A percentile compares a stretch with the other conserved stretches of the same genome.
Evolutionary conservation across 1,139 yeast genomes (phyloP).

Genomic region (Geotrichum citri-aurantii): DNA sequence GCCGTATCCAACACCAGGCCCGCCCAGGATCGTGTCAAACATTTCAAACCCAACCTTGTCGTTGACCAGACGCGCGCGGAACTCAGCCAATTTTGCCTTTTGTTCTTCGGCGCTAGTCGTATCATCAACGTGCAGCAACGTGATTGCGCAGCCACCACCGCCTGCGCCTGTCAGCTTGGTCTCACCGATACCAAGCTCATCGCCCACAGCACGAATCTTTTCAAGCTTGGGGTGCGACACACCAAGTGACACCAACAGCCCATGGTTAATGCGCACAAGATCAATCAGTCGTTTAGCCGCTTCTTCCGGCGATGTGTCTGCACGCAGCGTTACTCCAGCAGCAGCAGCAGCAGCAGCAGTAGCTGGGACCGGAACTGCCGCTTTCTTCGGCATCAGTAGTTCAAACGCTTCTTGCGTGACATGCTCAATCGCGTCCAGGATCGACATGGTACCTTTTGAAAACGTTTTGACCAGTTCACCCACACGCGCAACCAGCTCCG

Average conservation of each 20-base stretch:
- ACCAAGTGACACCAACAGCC: slow-evolving; percentile 75
- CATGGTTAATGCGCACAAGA: slow-evolving; percentile 81
- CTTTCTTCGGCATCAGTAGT: slow-evolving; percentile 33
- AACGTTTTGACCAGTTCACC: slow-evolving; percentile 48
- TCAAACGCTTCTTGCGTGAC: slow-evolving; percentile 61
- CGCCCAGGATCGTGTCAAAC: slow-evolving; percentile 82
- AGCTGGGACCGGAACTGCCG: slow-evolving; percentile 10
- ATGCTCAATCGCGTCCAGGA: slow-evolving; percentile 47
- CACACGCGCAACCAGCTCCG: slow-evolving; percentile 74
- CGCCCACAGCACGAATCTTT: slow-evolving; percentile 57
- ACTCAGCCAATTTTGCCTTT: slow-evolving; percentile 36
- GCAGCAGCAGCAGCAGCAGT: background rate
- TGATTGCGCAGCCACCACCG: slow-evolving; percentile 98
- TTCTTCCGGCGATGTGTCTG: background rate
- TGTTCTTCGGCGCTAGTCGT: slow-evolving; percentile 32
- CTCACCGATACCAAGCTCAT: slow-evolving; percentile 61
- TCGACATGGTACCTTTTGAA: slow-evolving; percentile 50
- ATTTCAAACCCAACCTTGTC: slow-evolving; percentile 59
- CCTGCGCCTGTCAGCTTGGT: slow-evolving; percentile 98
- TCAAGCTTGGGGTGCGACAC: slow-evolving; percentile 92
- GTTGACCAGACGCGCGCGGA: slow-evolving; percentile 34
- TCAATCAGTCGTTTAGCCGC: slow-evolving; percentile 42
- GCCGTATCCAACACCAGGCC: slow-evolving; percentile 71
- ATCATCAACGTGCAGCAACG: slow-evolving; percentile 56
- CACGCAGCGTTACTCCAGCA: background rate